Conservation (phyloP, 306 rosid genomes). For the Clitoria ternatea region DNA sequence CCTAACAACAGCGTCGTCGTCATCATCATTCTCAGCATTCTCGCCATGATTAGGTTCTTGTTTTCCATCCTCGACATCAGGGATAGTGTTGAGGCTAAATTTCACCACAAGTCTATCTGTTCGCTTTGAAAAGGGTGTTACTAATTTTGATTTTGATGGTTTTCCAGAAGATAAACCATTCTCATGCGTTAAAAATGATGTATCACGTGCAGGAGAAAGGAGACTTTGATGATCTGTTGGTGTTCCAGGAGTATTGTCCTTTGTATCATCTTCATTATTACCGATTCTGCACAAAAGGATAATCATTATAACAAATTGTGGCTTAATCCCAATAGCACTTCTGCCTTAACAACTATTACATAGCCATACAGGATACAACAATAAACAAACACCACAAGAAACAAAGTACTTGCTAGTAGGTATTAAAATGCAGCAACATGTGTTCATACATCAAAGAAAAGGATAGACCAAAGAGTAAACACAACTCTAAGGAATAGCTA, state of each 20-base stretch:
- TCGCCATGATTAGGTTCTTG: slow-evolving; percentile 40
- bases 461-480: background rate
- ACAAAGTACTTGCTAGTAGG: background rate
- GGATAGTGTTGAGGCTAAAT: slow-evolving; percentile 46
- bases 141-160: slow-evolving; percentile 41
- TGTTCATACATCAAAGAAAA: background rate
- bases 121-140: slow-evolving; percentile 76
- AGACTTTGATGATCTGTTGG: slow-evolving; percentile 45
- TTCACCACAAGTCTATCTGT: slow-evolving; percentile 64
- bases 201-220: slow-evolving; percentile 42
- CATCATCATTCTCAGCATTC: slow-evolving; percentile 52
- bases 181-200: slow-evolving; percentile 55
- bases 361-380: background rate
- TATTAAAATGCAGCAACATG: slow-evolving; percentile 1
- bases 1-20: slow-evolving; percentile 58
- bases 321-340: background rate
- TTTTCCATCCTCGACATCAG: slow-evolving; percentile 35
- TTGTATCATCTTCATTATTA: slow-evolving; percentile 48
- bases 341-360: background rate
- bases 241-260: slow-evolving; percentile 53
- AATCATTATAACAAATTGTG: slow-evolving; percentile 13
- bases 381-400: slow-evolving; percentile 9
- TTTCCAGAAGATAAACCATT: slow-evolving; percentile 55
- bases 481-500: background rate
- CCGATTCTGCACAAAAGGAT: slow-evolving; percentile 49